Base-by-base conservation (phyloP, 805 yeast genomes). In the Saturnispora zaruensis region DNA sequence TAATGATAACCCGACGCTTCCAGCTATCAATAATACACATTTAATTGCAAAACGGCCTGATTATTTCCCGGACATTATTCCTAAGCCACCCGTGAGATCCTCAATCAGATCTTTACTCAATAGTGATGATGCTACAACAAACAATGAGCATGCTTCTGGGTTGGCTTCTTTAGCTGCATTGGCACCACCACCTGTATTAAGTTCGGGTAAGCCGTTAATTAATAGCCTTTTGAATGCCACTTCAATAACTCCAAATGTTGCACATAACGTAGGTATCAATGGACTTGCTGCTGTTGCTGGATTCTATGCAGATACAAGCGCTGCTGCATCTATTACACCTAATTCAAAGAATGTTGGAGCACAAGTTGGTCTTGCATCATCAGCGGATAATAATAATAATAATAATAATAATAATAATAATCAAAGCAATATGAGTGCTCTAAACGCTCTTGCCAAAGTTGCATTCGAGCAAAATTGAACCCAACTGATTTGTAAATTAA, bases 361-460 rank as follows among this genome's bases (percentile, higher is more conserved):
- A 16, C 40, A 36, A n/a, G 28, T 11, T 23, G 42, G 28, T 11
- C 5, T 11, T 21, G 13, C 28, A 5, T 16, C 42, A 5, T 11
- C n/a, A 23, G 23, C 25, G 11, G 14, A 38, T 38, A 23, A 34
- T 16, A 34, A 14, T 34, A 34, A 34, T 16, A 38, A 48, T 45
- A 26, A 37, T 30, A 18, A 48, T 48, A 7, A 53, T 28, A 16
- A n/a, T 42, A 21, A 4, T 32, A 28, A 42, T 50, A 30, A 45
- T 40, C 46, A 42, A 5, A 54, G 54, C 21, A 66, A 63, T 2
- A 50, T 66, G 49, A 66, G 68, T 52, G 68, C 71, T 0, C 55
- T 66, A 13, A 69, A 65, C 53, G 69, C 71, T 0, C 58, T 66
- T 40, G 71, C 71, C 4, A 68, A 65, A 41, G 63, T 66, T 38